A percentile compares a stretch with the other conserved stretches of the same genome.
Conservation (phyloP, 768 basidiomycete genomes). For the Suillus plorans region DNA sequence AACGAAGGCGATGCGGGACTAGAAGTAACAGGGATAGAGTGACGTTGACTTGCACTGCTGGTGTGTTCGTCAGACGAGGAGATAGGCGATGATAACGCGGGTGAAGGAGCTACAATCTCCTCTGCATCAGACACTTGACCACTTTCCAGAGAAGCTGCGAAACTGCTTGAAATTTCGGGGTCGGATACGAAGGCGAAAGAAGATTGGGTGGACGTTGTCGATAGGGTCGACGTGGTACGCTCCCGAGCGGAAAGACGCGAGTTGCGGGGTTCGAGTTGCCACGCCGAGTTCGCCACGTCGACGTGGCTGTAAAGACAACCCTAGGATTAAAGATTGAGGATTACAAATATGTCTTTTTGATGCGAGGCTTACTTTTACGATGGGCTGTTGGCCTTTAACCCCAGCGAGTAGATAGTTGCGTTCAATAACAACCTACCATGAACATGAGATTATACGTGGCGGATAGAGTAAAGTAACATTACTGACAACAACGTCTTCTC, state of each 20-base stretch:
- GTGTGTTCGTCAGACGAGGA: slow-evolving; percentile 56
- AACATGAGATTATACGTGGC: slow-evolving; percentile 3
- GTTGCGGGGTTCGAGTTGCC: slow-evolving; percentile 74
- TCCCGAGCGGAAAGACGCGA: slow-evolving; percentile 52
- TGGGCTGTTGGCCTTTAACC: slow-evolving; percentile 65
- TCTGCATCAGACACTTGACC: slow-evolving; percentile 72
- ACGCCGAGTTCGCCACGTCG: slow-evolving; percentile 63
- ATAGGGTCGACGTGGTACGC: slow-evolving; percentile 73
- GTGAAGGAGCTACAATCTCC: slow-evolving; percentile 53
- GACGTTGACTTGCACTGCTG: slow-evolving; percentile 13
- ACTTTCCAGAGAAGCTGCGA: slow-evolving; percentile 79
- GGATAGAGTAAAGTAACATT: background rate
- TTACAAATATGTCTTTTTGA: slow-evolving; percentile 3
- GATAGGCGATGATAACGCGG: slow-evolving; percentile 61
- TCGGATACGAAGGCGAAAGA: slow-evolving; percentile 85
- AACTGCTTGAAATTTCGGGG: slow-evolving; percentile 81
- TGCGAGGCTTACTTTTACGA: slow-evolving; percentile 60
- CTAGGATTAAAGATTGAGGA: slow-evolving; percentile 34
- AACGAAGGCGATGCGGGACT: slow-evolving; percentile 59
- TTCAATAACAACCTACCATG: slow-evolving; percentile 66
- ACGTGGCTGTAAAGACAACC: slow-evolving; percentile 73
- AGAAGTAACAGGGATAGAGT: slow-evolving; percentile 37
- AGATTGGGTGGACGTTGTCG: slow-evolving; percentile 75
- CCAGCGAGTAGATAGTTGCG: slow-evolving; percentile 71
- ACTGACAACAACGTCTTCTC: slow-evolving; percentile 70